A percentile compares a stretch with the other conserved stretches of the same genome.
Evolutionary conservation across 441 rosid genomes (phyloP).

Genomic region (Flueggea neowawraea): DNA sequence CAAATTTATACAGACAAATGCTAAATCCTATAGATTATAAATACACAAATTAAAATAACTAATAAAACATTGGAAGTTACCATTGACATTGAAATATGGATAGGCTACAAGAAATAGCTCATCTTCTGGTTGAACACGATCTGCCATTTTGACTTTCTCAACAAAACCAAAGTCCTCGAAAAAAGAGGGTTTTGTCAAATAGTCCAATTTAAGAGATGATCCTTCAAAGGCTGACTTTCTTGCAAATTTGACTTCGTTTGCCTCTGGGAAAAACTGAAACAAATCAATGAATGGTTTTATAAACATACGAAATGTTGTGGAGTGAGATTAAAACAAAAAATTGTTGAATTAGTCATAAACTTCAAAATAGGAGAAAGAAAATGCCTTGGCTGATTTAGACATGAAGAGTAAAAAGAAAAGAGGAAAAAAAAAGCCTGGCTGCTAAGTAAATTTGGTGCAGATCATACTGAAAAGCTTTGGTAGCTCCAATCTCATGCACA

Average conservation of each 20-base stretch:
- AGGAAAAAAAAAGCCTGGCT: too few relatives aligned
- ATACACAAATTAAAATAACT: neutral
- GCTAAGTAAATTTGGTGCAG: too few relatives aligned
- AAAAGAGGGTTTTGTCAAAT: conserved; percentile 86
- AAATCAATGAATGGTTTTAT: conserved; percentile 6
- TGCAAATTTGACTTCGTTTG: conserved; percentile 83
- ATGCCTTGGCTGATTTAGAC: too few relatives aligned
- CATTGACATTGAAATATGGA: conserved; percentile 94
- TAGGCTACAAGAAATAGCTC: conserved; percentile 79
- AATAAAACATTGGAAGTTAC: conserved; percentile 37
- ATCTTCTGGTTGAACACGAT: conserved; percentile 79
- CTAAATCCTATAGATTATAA: too few relatives aligned
- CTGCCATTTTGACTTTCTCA: conserved; percentile 79
- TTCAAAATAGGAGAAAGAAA: neutral
- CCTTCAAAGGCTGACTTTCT: conserved; percentile 68
- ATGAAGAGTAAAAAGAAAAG: too few relatives aligned
- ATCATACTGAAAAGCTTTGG: too few relatives aligned
- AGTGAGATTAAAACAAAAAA: neutral
- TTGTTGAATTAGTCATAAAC: neutral
- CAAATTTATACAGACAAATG: neutral
- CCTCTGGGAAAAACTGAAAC: conserved; percentile 91
- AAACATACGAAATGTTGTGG: neutral
- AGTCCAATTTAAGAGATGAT: conserved; percentile 79
- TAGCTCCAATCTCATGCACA: too few relatives aligned
- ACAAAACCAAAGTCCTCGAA: conserved; percentile 85